A percentile compares a stretch with the other conserved stretches of the same genome.
Conservation (phyloP, 2,329 filamentous ascomycete species). For the Microsporum audouinii region DNA sequence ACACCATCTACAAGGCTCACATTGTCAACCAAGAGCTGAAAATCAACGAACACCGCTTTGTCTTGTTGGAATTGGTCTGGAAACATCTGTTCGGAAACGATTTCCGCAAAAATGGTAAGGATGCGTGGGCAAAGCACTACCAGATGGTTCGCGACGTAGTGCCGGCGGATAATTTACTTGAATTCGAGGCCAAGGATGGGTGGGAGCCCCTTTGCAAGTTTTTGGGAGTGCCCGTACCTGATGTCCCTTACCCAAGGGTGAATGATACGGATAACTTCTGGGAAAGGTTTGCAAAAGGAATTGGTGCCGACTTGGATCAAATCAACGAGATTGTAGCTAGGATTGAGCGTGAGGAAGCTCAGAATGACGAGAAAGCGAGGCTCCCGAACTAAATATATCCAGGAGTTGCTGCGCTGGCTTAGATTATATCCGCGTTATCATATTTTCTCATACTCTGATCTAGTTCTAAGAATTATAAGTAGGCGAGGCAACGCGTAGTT, state of each 20-base stretch:
- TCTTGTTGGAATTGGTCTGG: neutral
- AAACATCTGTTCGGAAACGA: conserved; percentile 31
- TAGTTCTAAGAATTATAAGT: neutral
- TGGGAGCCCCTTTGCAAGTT: conserved; percentile 37
- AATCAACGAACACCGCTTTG: neutral
- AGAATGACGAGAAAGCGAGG: neutral
- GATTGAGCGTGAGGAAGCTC: neutral
- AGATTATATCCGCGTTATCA: neutral
- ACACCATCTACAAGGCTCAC: neutral
- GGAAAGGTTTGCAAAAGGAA: neutral
- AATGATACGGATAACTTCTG: conserved; percentile 16
- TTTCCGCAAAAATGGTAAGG: conserved; percentile 53
- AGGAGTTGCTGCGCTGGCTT: neutral
- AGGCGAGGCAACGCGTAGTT: neutral
- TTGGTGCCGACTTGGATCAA: neutral
- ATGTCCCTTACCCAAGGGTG: conserved; percentile 25
- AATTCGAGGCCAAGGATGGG: conserved; percentile 44
- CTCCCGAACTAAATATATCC: neutral
- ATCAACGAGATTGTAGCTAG: neutral
- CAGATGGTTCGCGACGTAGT: conserved; percentile 40
- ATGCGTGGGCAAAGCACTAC: conserved; percentile 48
- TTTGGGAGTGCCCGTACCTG: conserved; percentile 26
- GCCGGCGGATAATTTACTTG: conserved; percentile 41
- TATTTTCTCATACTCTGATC: neutral
- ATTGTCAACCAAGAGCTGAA: neutral